Base-by-base conservation (phyloP, 345 rosid species). In the Pseudoturritis turrita region DNA sequence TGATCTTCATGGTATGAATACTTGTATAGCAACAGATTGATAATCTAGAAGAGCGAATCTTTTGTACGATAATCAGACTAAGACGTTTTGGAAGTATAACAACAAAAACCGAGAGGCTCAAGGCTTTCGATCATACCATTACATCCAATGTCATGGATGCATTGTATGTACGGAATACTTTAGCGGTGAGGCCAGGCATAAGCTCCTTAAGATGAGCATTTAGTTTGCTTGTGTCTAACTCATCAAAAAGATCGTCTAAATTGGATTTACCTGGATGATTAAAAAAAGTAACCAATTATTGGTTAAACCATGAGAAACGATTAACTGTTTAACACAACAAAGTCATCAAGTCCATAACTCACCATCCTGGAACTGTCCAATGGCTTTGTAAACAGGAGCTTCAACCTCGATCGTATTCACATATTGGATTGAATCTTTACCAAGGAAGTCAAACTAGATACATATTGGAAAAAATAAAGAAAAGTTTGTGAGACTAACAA, bases 151-250 rank as follows among this genome's bases (percentile, higher is more conserved):
- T 94, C 77, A 89, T 82, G 43, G 98, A 94, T 26, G 98, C 97
- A 79, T 94, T 94, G 74, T 83, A 94, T 62, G 98, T 94, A 83
- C 97, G 97, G 74, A 94, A 94, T 31, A 94, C 98, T 85, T 94
- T 94, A 37, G 98, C 96, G 44, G 98, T 91, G 52, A 94, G 95
- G 41, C 90, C 97, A 73, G 95, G 95, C 95, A 91, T 83, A 57
- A 94, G 89, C 73, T 85, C 96, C 81, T 91, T 94, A 43, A 91
- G 78, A 79, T 94, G 96, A 62, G 95, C 86, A 81, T 94, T 94
- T 71, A 94, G 81, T 83, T 91, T 94, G 56, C 65, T 79, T 13
- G 98, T 87, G 77, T 94, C 96, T 78, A 94, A 78, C 80, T 80
- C 41, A 77, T 94, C 91, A 56, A 91, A 94, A 61, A 94, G 95